A percentile compares a stretch with the other conserved stretches of the same genome.
These are phyloP conservation scores for Clavispora asparagi DNA, from an alignment of 805 yeast genomes.

Conservation along the genomic window DNA sequence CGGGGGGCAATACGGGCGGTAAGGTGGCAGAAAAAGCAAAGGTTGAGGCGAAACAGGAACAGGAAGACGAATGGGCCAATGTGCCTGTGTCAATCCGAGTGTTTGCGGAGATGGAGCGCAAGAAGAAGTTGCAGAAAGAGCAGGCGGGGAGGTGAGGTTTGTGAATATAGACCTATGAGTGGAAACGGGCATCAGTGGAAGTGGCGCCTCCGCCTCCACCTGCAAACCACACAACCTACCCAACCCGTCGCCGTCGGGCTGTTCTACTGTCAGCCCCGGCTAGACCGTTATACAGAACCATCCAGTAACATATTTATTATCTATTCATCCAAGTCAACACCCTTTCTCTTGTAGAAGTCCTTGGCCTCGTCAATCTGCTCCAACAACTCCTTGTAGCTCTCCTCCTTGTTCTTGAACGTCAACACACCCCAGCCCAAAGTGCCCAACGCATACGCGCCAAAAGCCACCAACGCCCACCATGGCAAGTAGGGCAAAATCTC, in stretches of 20 bases:
- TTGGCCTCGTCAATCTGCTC: conserved; percentile 59
- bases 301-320: background rate
- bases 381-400: conserved; percentile 57
- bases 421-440: conserved; percentile 64
- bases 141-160: too few species aligned
- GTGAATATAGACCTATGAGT: too few species aligned
- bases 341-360: conserved; percentile 48
- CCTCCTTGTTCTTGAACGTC: conserved; percentile 68
- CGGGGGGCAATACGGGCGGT: conserved; percentile 19
- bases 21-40: conserved; percentile 20
- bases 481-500: conserved; percentile 65
- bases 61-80: conserved; percentile 34
- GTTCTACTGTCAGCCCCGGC: too few species aligned
- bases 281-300: too few species aligned
- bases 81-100: conserved; percentile 75
- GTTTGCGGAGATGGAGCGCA: conserved; percentile 79
- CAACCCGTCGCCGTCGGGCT: too few species aligned
- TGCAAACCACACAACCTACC: too few species aligned
- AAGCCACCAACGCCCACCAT: conserved; percentile 63
- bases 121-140: conserved; percentile 40
- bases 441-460: conserved; percentile 65
- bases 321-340: conserved; percentile 39
- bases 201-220: too few species aligned
- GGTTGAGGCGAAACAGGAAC: conserved; percentile 13
- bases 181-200: too few species aligned